Base-by-base conservation (phyloP, 345 rosid species). In the Stellera chamaejasme region DNA sequence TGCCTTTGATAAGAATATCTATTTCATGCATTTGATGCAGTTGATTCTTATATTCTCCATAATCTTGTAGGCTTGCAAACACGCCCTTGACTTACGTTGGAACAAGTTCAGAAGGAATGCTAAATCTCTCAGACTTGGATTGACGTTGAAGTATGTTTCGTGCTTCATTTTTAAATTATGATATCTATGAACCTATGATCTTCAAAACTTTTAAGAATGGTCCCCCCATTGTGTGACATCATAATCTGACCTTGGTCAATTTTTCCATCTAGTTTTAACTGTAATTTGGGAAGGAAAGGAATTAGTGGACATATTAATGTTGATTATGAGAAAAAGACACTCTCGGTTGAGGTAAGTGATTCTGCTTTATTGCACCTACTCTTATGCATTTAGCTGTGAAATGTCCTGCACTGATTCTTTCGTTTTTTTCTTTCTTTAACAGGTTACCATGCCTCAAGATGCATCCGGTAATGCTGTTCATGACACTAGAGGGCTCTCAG, bases 371-470 rank as follows among this genome's bases (percentile, higher is more conserved):
- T 32, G 9, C 2, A 32, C 39, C 39, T 32, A 5, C 23, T 5
- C 39, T 32, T 32, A 5, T 32, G 39, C 10, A 32, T 32, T 32
- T 32, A 5, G 39, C 39, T 32, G 39, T 5, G 3, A 32, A 32
- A 3, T 52, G 51, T 52, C 51, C 36, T 54, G 11, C 7, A 32
- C 52, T 50, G 47, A 14, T 51, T 47, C 26, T 13, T 43, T 44
- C 11, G 25, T 66, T 26, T 47, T 67, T 52, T 66, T 26, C 44
- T 67, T 52, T 15, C 44, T 58, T 51, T 47, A 27, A 79, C 64
- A 92, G 98, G 96, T 92, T 50, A 86, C 79, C 76, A 92, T 92
- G 98, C 98, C 98, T 51, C 98, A 92, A 71, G 98, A 92, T 77
- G 84, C 94, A 52, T 84, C 99, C 55, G 78, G 76, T 66, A 73